Evolutionary conservation across 2,329 filamentous ascomycete genomes (phyloP).

Genomic region (Alternaria panax): DNA sequence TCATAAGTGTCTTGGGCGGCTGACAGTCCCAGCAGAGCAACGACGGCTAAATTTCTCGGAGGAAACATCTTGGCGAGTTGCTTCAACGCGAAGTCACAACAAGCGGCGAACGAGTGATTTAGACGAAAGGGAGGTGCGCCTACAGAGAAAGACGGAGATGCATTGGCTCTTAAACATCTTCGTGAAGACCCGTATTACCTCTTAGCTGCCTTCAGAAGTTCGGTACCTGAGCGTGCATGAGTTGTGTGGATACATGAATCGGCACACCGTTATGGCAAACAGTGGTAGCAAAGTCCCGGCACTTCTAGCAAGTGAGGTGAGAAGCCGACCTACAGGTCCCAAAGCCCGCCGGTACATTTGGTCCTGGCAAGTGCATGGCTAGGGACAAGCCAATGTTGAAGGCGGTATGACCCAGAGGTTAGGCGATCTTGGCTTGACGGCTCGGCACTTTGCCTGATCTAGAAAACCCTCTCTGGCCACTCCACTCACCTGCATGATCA

Average conservation of each 20-base stretch:
- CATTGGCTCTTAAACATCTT: conserved; percentile 5
- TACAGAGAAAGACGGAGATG: not conserved
- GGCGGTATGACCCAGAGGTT: not conserved
- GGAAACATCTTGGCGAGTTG: conserved; percentile 28
- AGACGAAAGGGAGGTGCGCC: not conserved
- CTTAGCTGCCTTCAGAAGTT: not conserved
- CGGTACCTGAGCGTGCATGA: conserved; percentile 5
- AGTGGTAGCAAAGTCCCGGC: not conserved
- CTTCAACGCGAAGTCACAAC: not conserved
- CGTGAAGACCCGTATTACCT: not conserved
- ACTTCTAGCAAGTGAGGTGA: not conserved
- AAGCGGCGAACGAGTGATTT: not conserved
- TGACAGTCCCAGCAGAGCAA: conserved; percentile 22
- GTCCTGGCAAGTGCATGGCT: not conserved
- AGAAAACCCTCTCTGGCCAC: not conserved
- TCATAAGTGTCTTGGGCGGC: conserved; percentile 30
- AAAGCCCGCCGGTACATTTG: not conserved
- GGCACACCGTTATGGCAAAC: not conserved
- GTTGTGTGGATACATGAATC: conserved; percentile 3
- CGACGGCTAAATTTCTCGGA: conserved; percentile 20
- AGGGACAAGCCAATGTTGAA: not conserved
- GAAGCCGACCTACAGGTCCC: not conserved
- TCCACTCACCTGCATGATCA: not conserved
- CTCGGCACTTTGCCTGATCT: not conserved
- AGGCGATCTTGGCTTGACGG: conserved; percentile 2